A percentile compares a stretch with the other conserved stretches of the same genome.
phyloP scores from a whole-genome alignment of 2,329 filamentous ascomycete genomes.

The Apiospora malaysiana region DNA sequence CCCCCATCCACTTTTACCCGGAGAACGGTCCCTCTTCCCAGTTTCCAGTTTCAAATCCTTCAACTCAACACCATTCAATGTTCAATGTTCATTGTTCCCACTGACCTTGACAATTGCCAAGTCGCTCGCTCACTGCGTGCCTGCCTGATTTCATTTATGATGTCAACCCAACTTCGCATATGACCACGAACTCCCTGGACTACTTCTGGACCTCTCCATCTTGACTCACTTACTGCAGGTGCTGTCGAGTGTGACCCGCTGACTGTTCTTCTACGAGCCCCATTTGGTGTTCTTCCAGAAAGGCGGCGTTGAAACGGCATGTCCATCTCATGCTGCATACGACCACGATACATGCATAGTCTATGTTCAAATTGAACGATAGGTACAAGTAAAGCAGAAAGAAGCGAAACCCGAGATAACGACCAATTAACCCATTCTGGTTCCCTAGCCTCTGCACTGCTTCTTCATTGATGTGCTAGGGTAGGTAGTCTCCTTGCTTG shows the following conservation, averaged over 20 bases:
- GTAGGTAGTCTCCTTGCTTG: neutral
- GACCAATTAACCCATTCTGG: neutral
- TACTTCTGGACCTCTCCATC: too few relatives aligned
- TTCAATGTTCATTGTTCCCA: too few relatives aligned
- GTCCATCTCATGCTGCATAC: neutral
- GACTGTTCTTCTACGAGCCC: neutral
- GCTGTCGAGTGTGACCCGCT: neutral
- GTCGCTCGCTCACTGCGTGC: neutral
- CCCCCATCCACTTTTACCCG: neutral
- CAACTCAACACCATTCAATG: neutral
- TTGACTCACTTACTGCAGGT: neutral
- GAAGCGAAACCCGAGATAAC: neutral
- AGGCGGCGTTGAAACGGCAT: neutral
- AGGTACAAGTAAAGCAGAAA: neutral
- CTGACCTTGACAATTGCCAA: neutral
- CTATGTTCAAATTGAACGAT: neutral
- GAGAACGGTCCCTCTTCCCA: neutral
- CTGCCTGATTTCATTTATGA: neutral
- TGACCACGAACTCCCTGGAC: neutral
- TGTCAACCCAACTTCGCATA: neutral
- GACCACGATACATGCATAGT: neutral
- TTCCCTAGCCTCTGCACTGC: neutral
- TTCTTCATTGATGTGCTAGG: neutral
- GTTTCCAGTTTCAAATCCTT: neutral
- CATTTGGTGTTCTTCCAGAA: neutral